These are phyloP conservation scores for Rhynchosporium agropyri DNA, from an alignment of 2,329 filamentous ascomycete genomes.

Conservation along the genomic window DNA sequence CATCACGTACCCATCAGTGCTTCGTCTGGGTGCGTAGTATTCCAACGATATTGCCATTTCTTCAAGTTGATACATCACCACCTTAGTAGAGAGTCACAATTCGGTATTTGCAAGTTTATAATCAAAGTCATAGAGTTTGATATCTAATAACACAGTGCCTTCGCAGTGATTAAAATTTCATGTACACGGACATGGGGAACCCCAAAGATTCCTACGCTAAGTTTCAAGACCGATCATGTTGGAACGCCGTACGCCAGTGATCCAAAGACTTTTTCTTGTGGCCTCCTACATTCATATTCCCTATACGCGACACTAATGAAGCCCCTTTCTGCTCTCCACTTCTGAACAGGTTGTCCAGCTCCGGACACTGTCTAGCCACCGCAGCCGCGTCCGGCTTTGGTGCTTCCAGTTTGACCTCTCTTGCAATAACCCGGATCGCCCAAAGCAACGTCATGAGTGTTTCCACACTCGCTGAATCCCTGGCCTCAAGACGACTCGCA, in stretches of 20 bases:
- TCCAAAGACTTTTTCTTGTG: constrained; percentile 39
- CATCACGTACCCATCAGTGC: no score
- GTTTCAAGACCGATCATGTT: constrained; percentile 17
- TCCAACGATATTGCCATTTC: no score
- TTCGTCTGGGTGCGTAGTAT: no score
- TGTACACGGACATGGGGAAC: constrained; percentile 4
- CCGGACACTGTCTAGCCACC: constrained; percentile 36
- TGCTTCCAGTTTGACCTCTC: constrained; percentile 29
- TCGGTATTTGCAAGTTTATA: no score
- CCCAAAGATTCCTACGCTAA: constrained; percentile 10
- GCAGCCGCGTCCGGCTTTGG: constrained; percentile 38
- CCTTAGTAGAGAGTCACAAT: no score
- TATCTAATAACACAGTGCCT: background rate
- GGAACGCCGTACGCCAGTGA: constrained; percentile 38
- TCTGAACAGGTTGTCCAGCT: constrained; percentile 39
- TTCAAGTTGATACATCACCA: no score
- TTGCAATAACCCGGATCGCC: constrained; percentile 40
- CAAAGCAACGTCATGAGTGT: constrained; percentile 42
- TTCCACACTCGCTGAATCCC: constrained; percentile 38
- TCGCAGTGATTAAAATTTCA: constrained; percentile 10
- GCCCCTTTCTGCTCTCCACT: constrained; percentile 18
- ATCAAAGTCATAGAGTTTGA: no score
- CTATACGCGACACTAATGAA: constrained; percentile 27
- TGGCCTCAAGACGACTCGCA: constrained; percentile 33
- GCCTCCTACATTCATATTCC: constrained; percentile 15